Evolutionary conservation across 192 early-diverging fungal genomes (phyloP), one percentile per base, ranked within the genome.

Genomic region (Rhizophlyctis rosea): DNA sequence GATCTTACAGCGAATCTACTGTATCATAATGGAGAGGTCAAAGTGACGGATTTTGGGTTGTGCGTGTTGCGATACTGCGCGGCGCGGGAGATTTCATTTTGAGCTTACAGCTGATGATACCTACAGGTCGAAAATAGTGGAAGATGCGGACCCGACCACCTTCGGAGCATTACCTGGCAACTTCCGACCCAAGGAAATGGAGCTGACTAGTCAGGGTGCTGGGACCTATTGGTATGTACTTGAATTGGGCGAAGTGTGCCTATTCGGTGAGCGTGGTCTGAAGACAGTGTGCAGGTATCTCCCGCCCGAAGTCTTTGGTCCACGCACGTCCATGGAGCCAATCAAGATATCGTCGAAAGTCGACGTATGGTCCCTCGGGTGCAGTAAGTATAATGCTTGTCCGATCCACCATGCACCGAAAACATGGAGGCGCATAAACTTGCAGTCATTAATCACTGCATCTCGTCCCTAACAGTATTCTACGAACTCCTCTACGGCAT

Each of bases 11-110:
- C 50, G 1, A 70, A 70, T 55, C 56, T 70, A 29, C 63, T 70
- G 28, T 59, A 57, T 14, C 54, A 59, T 53, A 57, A 59, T 23
- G 69, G 69, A 5, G 55, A 65, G 29, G 63, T 70, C 44, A 63
- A 62, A 23, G 33, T 70, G 11, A 70, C 69, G n/a, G 69, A 70
- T 35, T 70, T 70, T 59, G 69, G 69, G 9, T 48, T 70, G 30
- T 62, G 18, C 7, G 39, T 44, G 39, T 44, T 44, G 18, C 39
- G 9, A 44, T 44, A 44, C n/a, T n/a, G n/a, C n/a, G n/a, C n/a
- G n/a, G n/a, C n/a, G n/a, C n/a, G n/a, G n/a, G n/a, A n/a, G n/a
- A n/a, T n/a, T n/a, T n/a, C n/a, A n/a, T 44, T 7, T 18, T 44
- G 39, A 44, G 18, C 39, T 44, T 44, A 18, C 7, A 44, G 18